phyloP scores from a whole-genome alignment of 192 early-diverging fungal genomes.

The Entrophospora sp. region DNA sequence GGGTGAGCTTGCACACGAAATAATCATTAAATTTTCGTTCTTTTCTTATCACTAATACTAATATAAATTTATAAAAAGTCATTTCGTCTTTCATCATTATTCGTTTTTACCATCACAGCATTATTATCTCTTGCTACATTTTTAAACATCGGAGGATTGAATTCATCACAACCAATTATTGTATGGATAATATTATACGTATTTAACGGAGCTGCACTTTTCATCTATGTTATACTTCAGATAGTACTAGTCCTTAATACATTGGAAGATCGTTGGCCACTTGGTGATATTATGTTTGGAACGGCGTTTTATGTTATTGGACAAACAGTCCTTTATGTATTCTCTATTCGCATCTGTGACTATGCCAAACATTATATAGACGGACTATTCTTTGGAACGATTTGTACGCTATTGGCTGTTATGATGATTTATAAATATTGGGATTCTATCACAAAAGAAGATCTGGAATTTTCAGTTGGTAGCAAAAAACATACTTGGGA shows the following conservation, averaged over 20 bases:
- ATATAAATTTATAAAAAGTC: constrained; percentile 33
- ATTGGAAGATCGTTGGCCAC: constrained; percentile 76
- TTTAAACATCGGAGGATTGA: constrained; percentile 43
- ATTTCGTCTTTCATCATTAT: constrained; percentile 60
- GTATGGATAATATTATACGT: constrained; percentile 71
- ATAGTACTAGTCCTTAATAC: constrained; percentile 74
- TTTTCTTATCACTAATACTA: constrained; percentile 6
- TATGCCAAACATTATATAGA: constrained; percentile 78
- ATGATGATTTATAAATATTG: constrained; percentile 96
- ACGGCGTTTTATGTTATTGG: constrained; percentile 66
- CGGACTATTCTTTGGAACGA: constrained; percentile 80
- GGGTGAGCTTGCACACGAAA: too few relatives aligned
- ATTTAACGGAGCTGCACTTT: constrained; percentile 55
- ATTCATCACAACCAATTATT: constrained; percentile 36
- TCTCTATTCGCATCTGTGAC: constrained; percentile 62
- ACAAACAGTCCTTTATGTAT: constrained; percentile 57
- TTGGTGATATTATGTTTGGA: constrained; percentile 75
- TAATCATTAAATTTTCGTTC: too few relatives aligned
- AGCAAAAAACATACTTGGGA: constrained; percentile 80
- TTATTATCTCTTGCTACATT: constrained; percentile 67
- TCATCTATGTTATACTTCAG: constrained; percentile 71
- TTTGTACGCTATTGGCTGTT: constrained; percentile 67
- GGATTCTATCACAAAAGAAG: too few relatives aligned
- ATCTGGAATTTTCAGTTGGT: constrained; percentile 79
- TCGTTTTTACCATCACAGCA: constrained; percentile 56